Percentiles rank a stretch among this genome's conserved stretches.
Evolutionary conservation across 139 green algal genomes (phyloP).

Genomic region (Haematococcus sp.): DNA sequence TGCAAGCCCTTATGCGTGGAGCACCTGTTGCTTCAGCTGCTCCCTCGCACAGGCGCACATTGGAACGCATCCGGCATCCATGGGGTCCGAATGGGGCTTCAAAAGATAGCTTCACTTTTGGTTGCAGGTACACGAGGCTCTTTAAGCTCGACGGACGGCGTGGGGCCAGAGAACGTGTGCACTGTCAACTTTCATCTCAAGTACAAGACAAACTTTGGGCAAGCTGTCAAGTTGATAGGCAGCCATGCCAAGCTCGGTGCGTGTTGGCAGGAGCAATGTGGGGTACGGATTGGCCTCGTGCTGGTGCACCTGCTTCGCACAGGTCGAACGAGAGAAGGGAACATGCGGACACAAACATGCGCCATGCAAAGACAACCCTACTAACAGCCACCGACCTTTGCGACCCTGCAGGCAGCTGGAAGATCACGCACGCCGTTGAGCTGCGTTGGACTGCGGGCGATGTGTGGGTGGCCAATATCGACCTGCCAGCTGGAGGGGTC

Average conservation of each 20-base stretch:
- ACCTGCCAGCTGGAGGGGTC: constrained; percentile 31
- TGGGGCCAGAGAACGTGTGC: no score
- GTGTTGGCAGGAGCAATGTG: neutral
- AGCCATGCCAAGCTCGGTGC: constrained; percentile 34
- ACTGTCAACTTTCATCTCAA: constrained; percentile 39
- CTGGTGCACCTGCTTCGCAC: neutral
- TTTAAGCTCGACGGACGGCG: no score
- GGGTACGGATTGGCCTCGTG: neutral
- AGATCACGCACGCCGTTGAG: constrained; percentile 25
- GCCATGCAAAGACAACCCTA: no score
- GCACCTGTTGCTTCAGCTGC: no score
- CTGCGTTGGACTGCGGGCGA: constrained; percentile 29
- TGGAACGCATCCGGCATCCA: no score
- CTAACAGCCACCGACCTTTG: neutral
- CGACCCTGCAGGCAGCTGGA: constrained; percentile 11
- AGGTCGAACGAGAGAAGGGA: no score
- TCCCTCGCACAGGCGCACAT: no score
- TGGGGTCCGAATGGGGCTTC: no score
- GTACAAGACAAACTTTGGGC: constrained; percentile 36
- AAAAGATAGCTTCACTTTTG: no score
- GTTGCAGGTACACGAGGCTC: no score
- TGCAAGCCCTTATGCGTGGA: no score
- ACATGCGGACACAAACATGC: no score
- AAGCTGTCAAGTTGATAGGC: constrained; percentile 43
- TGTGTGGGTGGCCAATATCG: constrained; percentile 32